These are phyloP conservation scores for Aspergillus pseudoviridinutans DNA, from an alignment of 2,329 filamentous ascomycete genomes.

Conservation along the genomic window DNA sequence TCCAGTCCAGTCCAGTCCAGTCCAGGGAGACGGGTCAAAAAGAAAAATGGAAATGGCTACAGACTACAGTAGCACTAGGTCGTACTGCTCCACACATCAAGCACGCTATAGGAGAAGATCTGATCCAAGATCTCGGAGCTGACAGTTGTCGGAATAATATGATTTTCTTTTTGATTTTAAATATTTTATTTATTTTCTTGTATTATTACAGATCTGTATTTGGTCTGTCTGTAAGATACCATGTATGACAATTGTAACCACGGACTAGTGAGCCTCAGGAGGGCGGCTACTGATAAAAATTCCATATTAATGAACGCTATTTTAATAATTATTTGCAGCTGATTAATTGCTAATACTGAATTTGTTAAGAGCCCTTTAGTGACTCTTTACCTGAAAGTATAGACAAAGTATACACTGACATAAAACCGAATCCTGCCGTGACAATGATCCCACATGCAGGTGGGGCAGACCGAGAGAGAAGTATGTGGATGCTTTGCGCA, in stretches of 20 bases:
- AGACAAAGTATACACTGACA: neutral
- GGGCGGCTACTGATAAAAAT: neutral
- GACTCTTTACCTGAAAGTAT: neutral
- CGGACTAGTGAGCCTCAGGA: neutral
- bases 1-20: slow-evolving; percentile 30
- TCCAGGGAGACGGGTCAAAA: slow-evolving; percentile 34
- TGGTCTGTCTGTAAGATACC: neutral
- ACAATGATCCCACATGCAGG: neutral
- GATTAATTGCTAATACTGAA: too few relatives aligned
- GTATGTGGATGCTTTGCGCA: slow-evolving; percentile 5
- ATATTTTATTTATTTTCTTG: neutral
- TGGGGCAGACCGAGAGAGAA: neutral
- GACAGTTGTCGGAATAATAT: slow-evolving; percentile 28
- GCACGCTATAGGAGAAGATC: slow-evolving; percentile 38
- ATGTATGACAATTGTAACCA: neutral
- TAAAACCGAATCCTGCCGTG: neutral
- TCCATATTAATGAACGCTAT: too few relatives aligned
- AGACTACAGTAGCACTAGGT: slow-evolving; percentile 16
- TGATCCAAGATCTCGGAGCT: slow-evolving; percentile 40
- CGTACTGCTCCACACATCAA: slow-evolving; percentile 19
- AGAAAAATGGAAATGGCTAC: slow-evolving; percentile 24
- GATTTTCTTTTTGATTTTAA: slow-evolving; percentile 2
- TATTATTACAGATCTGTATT: neutral
- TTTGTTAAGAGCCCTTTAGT: too few relatives aligned
- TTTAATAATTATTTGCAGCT: too few relatives aligned